Base-by-base conservation (phyloP, 306 rosid species). In the Fagus sylvatica region DNA sequence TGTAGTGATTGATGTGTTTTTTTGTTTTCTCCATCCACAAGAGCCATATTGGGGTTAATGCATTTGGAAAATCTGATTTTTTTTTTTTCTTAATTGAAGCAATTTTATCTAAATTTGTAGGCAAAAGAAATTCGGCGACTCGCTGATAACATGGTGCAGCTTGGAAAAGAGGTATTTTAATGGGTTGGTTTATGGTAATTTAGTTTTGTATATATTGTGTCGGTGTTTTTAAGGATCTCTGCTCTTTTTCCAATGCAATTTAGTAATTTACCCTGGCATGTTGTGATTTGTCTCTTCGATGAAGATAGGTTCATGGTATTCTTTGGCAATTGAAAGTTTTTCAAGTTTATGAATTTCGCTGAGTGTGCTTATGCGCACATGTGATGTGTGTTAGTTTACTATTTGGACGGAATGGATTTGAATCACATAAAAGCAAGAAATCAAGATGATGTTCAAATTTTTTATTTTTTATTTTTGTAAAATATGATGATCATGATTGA, bases 41-140 rank as follows among this genome's bases (percentile, higher is more conserved):
- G 69, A 51, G 3, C 1, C 7, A 67, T 22, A 22, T 30, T 28
- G 16, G 16, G 22, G 42, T 46, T 70, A 41, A 11, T 78, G 62
- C 30, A 37, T 17, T 17, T 8, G n/a, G 71, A n/a, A 65, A 36
- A 30, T 36, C 49, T 3, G 4, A 39, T 16, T 11, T 17, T 15
- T 64, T 64, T 37, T 34, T 64, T 36, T 5, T 65, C 37, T 46
- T 46, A 46, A 46, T 46, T 46, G 15, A 65, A 61, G 46, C 12
- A 16, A 16, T 40, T 61, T 17, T 17, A 34, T 13, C 16, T 57
- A 19, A 19, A 55, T 78, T 72, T 78, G 19, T 53, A 93, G 98
- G 99, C 99, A 12, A 95, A 95, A 72, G 99, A 95, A 87, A 4
- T 95, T 15, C 87, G 97, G n/a, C 88, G 99, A 64, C 84, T 87